Evolutionary conservation across 768 basidiomycete species (phyloP), one percentile per base, ranked within the genome.

Genomic region (Russula sp.): DNA sequence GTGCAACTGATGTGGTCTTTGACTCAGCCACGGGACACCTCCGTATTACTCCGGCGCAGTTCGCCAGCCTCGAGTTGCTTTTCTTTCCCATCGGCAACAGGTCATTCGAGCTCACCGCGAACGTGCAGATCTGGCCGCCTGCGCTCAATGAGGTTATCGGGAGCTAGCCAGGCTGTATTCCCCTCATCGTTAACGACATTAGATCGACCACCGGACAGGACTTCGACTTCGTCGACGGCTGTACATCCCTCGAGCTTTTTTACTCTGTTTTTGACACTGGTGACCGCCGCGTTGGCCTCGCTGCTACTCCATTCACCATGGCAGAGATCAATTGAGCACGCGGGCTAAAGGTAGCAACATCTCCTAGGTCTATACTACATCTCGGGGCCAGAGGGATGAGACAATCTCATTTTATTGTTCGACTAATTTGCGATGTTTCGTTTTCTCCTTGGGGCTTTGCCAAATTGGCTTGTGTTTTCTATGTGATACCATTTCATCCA

Each of bases 241-340:
- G 74, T 67, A 67, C 71, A 5, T 84, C 81, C 76, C 73, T 84
- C 32, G 78, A 82, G 71, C 82, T 85, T 16, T 87, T 83, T 78
- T 86, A 86, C 74, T 76, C 81, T 29, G 84, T 85, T 42, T 86
- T 74, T 67, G 86, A 88, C 69, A 83, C 85, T 46, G 70, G 76
- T 48, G 81, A 83, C 73, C 73, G 70, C 48, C 81, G 75, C n/a
- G 76, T 86, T 59, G 83, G 85, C n/a, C 75, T 85, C 60, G 82
- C 84, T 5, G 80, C 75, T 36, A 84, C 66, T 48, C 69, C 69
- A 59, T 81, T 75, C 70, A 85, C 85, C 0, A 63, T 66, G 14
- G 76, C 82, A 5, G 79, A 69, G 16, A 72, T 70, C 18, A 76
- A 79, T 63, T 58, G 11, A 48, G 25, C 5, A 32, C 10, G 45